Evolutionary conservation across 805 yeast species (phyloP), one percentile per base, ranked within the genome.

Genomic region (Soucietia sequanensis): DNA sequence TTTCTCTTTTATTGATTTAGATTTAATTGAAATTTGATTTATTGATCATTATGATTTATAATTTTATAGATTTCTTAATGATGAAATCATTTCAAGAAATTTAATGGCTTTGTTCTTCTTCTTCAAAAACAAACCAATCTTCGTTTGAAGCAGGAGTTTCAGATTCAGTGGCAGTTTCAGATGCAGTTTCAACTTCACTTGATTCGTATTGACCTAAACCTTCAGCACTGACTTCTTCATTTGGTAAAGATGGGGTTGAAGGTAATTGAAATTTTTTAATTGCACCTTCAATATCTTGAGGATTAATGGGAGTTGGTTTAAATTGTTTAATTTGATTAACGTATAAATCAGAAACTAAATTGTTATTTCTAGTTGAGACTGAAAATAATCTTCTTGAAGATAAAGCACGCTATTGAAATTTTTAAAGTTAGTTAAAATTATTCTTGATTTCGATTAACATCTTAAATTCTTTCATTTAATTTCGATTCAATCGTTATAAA

Each of bases 251-350:
- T 52, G 98, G 95, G 49, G 88, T 77, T 44, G 75, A 62, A 54
- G 98, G 98, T 44, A 80, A 69, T 42, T 72, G 65, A 93, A 96
- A 93, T 52, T 84, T 78, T 68, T 83, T 80, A 50, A 89, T 91
- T 47, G 82, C 75, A 46, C 79, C 76, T 54, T 81, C 88, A 43
- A 91, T 82, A 49, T 85, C 95, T 47, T 76, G 71, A 40, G 84
- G 78, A 39, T 84, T 67, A 36, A 82, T 59, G 42, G 88, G 80
- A 40, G 82, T 76, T 59, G 96, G 90, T 75, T 89, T 88, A 80
- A 86, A 90, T 43, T 80, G 78, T 72, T 82, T 86, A 67, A 93
- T 72, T 67, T 90, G 95, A 62, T 76, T 80, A 58, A 91, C 68
- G 73, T 90, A 90, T 51, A 90, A 76, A 49, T 90, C 96, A 62